These are phyloP conservation scores for Ehretia macrophylla DNA, from an alignment of 257 asterid genomes.

Conservation along the genomic window DNA sequence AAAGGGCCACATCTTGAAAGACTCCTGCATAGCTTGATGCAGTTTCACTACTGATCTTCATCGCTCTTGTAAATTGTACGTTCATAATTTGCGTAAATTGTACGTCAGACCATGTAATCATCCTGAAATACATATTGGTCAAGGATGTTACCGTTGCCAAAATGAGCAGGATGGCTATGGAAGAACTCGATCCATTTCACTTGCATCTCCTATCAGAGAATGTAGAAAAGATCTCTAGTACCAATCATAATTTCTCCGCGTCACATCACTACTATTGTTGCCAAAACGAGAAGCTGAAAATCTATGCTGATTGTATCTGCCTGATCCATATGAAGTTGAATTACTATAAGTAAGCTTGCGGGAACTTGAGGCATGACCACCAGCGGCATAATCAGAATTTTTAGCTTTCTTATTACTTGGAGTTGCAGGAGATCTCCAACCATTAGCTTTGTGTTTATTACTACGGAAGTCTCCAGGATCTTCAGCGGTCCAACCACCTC, in stretches of 20 bases:
- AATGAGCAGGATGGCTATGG: too few species aligned
- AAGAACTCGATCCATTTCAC: too few species aligned
- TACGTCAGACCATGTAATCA: too few species aligned
- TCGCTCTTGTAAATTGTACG: too few species aligned
- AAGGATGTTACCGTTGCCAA: too few species aligned
- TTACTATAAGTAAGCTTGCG: conserved; percentile 22
- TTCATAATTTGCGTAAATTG: too few species aligned
- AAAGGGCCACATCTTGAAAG: too few species aligned
- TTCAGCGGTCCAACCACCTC: conserved; percentile 72
- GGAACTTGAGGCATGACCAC: conserved; percentile 35
- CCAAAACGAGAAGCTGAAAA: conserved; percentile 55
- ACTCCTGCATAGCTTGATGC: too few species aligned
- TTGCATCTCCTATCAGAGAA: too few species aligned
- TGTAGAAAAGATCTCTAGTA: background rate
- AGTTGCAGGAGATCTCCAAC: conserved; percentile 61
- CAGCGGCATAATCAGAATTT: conserved; percentile 32
- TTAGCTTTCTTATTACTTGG: conserved; percentile 35
- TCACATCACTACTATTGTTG: conserved; percentile 29
- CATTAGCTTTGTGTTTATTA: conserved; percentile 21
- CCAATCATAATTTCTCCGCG: conserved; percentile 42
- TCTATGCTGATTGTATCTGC: conserved; percentile 30
- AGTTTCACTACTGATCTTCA: too few species aligned
- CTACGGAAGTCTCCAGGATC: conserved; percentile 41
- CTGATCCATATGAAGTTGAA: conserved; percentile 34
- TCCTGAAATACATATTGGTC: too few species aligned